phyloP scores from a whole-genome alignment of 768 basidiomycete species.

The Jaapia argillacea region DNA sequence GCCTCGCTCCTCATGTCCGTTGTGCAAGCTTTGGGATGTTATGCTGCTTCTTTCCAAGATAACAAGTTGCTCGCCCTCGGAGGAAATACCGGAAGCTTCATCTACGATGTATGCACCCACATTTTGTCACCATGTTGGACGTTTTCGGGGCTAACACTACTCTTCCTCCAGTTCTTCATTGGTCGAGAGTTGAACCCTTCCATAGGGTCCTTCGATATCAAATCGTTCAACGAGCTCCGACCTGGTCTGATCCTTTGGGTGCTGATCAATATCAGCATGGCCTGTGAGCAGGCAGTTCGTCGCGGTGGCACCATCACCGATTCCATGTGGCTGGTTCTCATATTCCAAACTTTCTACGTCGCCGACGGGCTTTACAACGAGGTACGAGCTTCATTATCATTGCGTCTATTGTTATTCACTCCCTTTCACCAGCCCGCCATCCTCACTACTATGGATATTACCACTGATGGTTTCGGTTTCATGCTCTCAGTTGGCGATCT shows the following conservation, averaged over 20 bases:
- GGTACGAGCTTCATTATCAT: slow-evolving; percentile 28
- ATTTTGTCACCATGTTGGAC: not conserved
- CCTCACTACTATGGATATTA: slow-evolving; percentile 96
- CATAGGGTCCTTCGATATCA: slow-evolving; percentile 67
- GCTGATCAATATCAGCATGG: slow-evolving; percentile 82
- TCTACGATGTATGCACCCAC: slow-evolving; percentile 73
- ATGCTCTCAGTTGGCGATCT: slow-evolving; percentile 95
- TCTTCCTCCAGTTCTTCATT: slow-evolving; percentile 66
- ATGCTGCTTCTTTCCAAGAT: slow-evolving; percentile 55
- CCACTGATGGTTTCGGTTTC: slow-evolving; percentile 95
- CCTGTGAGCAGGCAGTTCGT: slow-evolving; percentile 82
- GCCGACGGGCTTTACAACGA: slow-evolving; percentile 86
- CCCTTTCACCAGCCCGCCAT: slow-evolving; percentile 57
- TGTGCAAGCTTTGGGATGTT: slow-evolving; percentile 63
- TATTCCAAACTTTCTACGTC: slow-evolving; percentile 85
- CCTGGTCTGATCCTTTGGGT: slow-evolving; percentile 91
- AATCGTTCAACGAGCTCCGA: slow-evolving; percentile 72
- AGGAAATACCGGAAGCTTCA: slow-evolving; percentile 80
- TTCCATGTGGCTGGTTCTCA: slow-evolving; percentile 82
- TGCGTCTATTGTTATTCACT: slow-evolving; percentile 1
- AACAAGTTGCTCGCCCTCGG: slow-evolving; percentile 78
- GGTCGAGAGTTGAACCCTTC: slow-evolving; percentile 93
- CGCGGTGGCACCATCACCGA: slow-evolving; percentile 74
- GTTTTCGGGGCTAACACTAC: too few species aligned
- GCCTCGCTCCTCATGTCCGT: slow-evolving; percentile 74